Conservation (phyloP, 1,284 basidiomycete genomes). For the Tilletia caries region DNA sequence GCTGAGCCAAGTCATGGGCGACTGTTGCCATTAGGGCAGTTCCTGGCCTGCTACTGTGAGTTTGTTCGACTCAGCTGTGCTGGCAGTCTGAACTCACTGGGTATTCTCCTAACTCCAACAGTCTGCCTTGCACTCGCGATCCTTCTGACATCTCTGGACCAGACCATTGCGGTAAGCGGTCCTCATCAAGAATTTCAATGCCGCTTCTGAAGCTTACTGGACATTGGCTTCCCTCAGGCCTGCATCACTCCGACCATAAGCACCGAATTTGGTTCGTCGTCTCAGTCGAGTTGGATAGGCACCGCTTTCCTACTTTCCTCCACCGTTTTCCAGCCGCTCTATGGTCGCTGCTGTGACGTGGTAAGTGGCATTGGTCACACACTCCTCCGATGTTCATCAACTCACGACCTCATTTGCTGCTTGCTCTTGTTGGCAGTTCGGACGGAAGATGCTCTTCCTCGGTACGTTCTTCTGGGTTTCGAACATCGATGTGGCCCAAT, state of each 20-base stretch:
- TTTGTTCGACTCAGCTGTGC: not conserved
- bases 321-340: slow-evolving; percentile 17
- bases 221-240: slow-evolving; percentile 8
- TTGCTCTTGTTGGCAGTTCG: slow-evolving; percentile 1
- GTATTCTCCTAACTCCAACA: slow-evolving; percentile 13
- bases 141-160: slow-evolving; percentile 20
- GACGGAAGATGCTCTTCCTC: slow-evolving; percentile 14
- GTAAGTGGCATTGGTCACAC: not conserved
- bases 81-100: not conserved
- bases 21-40: slow-evolving; percentile 17
- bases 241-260: slow-evolving; percentile 21
- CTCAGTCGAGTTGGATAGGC: slow-evolving; percentile 19
- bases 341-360: slow-evolving; percentile 19
- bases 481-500: too few species aligned
- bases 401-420: too few species aligned
- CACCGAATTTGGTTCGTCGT: slow-evolving; percentile 15
- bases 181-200: too few species aligned
- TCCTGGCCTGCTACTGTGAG: slow-evolving; percentile 2
- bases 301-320: slow-evolving; percentile 17
- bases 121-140: slow-evolving; percentile 19
- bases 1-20: slow-evolving; percentile 22
- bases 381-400: too few species aligned
- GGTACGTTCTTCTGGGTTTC: too few species aligned
- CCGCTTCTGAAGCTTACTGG: not conserved
- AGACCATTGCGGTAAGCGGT: slow-evolving; percentile 14